Evolutionary conservation across 306 rosid genomes (phyloP).

Genomic region (Sindora glabra): DNA sequence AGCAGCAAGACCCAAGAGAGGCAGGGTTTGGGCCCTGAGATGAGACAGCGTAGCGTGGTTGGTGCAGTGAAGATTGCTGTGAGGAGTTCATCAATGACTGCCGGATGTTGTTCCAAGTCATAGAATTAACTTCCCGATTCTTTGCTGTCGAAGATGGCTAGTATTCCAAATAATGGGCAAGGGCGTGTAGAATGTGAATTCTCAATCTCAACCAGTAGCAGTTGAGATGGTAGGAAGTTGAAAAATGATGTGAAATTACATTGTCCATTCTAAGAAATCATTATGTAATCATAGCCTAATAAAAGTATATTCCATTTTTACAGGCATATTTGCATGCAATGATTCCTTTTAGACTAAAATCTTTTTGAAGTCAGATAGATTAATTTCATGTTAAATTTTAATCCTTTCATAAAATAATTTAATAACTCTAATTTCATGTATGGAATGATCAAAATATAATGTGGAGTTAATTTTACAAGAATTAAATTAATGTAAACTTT

Average conservation of each 20-base stretch:
- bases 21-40: conserved; percentile 56
- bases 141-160: not conserved
- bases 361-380: no score
- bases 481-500: no score
- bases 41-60: conserved; percentile 69
- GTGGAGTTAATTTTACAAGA: no score
- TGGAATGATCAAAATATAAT: no score
- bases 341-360: no score
- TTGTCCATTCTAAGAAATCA: conserved; percentile 16
- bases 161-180: not conserved
- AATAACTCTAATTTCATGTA: no score
- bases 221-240: conserved; percentile 22
- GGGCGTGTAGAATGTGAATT: no score
- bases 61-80: conserved; percentile 82
- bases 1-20: conserved; percentile 32
- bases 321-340: no score
- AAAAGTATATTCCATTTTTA: not conserved
- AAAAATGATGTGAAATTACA: conserved; percentile 10
- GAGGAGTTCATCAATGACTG: conserved; percentile 65
- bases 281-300: not conserved
- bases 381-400: no score
- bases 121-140: not conserved
- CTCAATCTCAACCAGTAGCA: not conserved
- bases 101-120: conserved; percentile 54
- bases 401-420: no score